Percentiles rank a stretch among this genome's conserved stretches.
Evolutionary conservation across 202 grass and related monocot genomes (phyloP).

Genomic region (Cymbopogon flexuosus): DNA sequence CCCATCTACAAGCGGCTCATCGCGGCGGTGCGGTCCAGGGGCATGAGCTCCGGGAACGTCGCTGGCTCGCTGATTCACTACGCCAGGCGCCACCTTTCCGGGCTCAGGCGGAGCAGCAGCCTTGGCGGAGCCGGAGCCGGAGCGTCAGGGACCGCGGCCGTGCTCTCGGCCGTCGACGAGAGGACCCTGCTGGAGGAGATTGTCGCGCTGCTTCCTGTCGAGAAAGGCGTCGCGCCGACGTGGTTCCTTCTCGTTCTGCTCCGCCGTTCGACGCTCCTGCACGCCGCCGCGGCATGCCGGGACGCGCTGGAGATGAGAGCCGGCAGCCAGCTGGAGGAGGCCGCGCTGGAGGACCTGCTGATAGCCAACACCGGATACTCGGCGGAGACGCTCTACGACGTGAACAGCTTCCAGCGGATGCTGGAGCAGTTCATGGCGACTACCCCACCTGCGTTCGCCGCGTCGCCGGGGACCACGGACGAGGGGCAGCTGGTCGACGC

Average conservation of each 20-base stretch:
- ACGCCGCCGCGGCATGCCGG: constrained; percentile 52
- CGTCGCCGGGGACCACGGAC: constrained; percentile 57
- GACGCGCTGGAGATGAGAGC: constrained; percentile 57
- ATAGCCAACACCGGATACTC: constrained; percentile 54
- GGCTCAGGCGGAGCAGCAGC: constrained; percentile 31
- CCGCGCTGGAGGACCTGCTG: constrained; percentile 58
- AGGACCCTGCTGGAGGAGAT: constrained; percentile 61
- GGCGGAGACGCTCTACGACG: constrained; percentile 63
- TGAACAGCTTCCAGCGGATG: constrained; percentile 68
- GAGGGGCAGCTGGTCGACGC: constrained; percentile 35
- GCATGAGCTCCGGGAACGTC: constrained; percentile 50
- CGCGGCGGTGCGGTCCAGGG: constrained; percentile 46
- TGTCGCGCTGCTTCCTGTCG: constrained; percentile 50
- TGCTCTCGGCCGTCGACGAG: constrained; percentile 49
- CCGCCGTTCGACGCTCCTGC: constrained; percentile 51
- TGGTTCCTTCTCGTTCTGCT: constrained; percentile 59
- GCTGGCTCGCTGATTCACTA: constrained; percentile 69
- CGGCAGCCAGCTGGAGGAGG: constrained; percentile 64
- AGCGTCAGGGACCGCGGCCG: not conserved
- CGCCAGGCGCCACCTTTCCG: constrained; percentile 56
- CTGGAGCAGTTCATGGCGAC: constrained; percentile 59
- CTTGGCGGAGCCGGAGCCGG: not conserved
- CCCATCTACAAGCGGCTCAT: constrained; percentile 70
- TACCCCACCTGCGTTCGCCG: constrained; percentile 35
- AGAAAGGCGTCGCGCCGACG: constrained; percentile 48